Evolutionary conservation across 495 filamentous ascomycete genomes (phyloP), one percentile per base, ranked within the genome.

Genomic region (Copromyces sp.): DNA sequence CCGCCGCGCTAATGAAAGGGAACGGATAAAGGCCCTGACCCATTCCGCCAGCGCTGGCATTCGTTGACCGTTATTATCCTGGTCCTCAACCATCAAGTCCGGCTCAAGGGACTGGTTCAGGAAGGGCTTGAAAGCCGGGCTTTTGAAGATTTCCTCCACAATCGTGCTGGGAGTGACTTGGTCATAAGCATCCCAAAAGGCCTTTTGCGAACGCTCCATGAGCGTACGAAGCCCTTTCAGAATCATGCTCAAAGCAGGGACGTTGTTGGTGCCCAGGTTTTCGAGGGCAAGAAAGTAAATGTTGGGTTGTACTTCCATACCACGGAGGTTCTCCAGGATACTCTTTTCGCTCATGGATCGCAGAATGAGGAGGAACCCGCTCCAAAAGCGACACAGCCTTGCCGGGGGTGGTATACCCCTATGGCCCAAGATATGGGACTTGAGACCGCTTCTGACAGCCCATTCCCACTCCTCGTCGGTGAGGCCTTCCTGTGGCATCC

Each of bases 141-240:
- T 93, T 69, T 87, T 87, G 78, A 95, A 91, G 68, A 95, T 88
- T 69, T 91, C 88, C 74, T 96, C 92, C 68, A 92, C 87, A 47
- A 97, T 84, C 38, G 88, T 85, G 39, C 89, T 88, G 8, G 93
- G 90, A 2, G 91, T 91, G 65, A 94, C 91, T 17, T 90, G 86
- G 39, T 91, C 91, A 83, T 93, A 91, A 1, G 93, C 92, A 74
- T 91, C 90, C 94, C 94, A 97, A 76, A 97, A 96, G 71, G 91
- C 90, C 59, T 85, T 86, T 0, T 92, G 87, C 0, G 92, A 90
- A 72, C 91, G 91, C 71, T 89, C 87, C 59, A 98, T 81, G 16
- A 97, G 84, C 11, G 80, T 84, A 39, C 86, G 85, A 68, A 95
- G 88, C 1, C 89, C 88, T 72, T 89, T 86, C 38, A 95, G 77